Conservation (phyloP, 169 alveolate species). For the Blepharisma undulans region DNA sequence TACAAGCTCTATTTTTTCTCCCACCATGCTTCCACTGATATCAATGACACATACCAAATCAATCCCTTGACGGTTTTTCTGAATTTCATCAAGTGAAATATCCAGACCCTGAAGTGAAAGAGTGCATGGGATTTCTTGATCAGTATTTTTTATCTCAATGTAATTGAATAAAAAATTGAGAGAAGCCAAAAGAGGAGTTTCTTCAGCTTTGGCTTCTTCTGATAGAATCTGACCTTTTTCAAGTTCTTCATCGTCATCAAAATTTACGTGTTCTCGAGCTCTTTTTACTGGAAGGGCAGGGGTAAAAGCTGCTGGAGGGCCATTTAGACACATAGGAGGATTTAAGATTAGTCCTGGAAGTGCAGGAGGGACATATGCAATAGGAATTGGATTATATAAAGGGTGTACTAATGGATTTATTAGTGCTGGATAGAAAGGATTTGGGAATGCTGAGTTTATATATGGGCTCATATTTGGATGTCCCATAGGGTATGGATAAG, state of each 20-base stretch:
- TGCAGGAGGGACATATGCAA: neutral
- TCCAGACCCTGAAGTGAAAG: neutral
- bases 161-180: neutral
- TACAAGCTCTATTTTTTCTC: conserved; percentile 49
- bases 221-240: neutral
- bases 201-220: neutral
- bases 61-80: conserved; percentile 18
- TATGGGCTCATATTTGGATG: neutral
- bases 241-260: neutral
- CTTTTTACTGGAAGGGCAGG: neutral
- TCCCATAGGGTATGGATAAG: neutral
- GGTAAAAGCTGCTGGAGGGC: neutral
- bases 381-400: neutral
- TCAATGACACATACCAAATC: conserved; percentile 60
- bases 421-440: neutral
- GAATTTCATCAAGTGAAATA: neutral
- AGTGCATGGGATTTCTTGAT: neutral
- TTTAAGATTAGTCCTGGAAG: neutral
- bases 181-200: neutral
- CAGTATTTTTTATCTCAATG: neutral
- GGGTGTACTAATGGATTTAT: neutral
- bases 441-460: neutral
- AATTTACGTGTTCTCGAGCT: neutral
- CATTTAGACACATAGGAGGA: neutral
- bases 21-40: conserved; percentile 55